Evolutionary conservation across 202 grass and related monocot species (phyloP).

Genomic region (Schoenoplectus tabernaemontani): DNA sequence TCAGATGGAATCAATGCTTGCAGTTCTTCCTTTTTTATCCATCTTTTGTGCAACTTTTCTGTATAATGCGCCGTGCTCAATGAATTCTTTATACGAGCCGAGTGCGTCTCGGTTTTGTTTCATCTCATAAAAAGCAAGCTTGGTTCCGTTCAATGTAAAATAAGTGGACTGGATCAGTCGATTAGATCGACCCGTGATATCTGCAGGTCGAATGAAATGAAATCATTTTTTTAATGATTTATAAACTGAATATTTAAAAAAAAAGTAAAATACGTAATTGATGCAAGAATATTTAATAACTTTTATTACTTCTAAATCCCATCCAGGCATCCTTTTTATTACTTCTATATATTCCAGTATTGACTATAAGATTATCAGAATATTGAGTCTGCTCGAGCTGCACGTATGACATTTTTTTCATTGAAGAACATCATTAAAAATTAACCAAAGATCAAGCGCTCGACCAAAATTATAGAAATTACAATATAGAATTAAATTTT

Average conservation of each 20-base stretch:
- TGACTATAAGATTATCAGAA: too few species aligned
- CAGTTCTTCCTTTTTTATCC: background rate
- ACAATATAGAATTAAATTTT: too few species aligned
- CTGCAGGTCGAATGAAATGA: too few species aligned
- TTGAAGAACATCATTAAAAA: too few species aligned
- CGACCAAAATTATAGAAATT: too few species aligned
- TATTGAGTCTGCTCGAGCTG: too few species aligned
- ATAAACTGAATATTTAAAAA: too few species aligned
- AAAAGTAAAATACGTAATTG: too few species aligned
- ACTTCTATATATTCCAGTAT: too few species aligned
- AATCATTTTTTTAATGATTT: too few species aligned
- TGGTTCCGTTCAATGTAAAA: background rate
- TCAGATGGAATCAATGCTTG: constrained; percentile 1
- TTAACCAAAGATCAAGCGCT: too few species aligned
- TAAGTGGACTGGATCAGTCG: background rate
- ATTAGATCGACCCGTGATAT: background rate
- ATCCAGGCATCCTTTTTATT: background rate
- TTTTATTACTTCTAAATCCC: background rate
- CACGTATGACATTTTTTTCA: too few species aligned
- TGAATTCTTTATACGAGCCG: background rate
- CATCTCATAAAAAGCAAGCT: background rate
- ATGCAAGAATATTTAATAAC: background rate
- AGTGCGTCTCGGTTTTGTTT: background rate
- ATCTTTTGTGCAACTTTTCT: constrained; percentile 1
- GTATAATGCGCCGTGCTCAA: background rate